Conservation (phyloP, 2,329 filamentous ascomycete species). For the Sporothrix mexicana region DNA sequence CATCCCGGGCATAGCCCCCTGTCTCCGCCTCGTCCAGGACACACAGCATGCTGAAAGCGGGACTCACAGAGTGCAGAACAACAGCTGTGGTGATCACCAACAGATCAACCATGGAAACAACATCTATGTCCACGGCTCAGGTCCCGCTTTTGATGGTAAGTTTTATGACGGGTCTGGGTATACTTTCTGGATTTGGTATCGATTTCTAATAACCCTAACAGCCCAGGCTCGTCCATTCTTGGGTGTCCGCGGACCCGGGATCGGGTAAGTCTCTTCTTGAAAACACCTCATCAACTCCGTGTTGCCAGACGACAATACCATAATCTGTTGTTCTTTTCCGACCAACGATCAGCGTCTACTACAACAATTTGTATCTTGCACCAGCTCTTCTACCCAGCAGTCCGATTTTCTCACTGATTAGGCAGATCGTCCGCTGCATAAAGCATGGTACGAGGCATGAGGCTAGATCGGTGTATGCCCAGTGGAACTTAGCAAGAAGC, state of each 20-base stretch:
- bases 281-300: neutral
- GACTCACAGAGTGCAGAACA: too few species aligned
- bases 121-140: too few species aligned
- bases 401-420: neutral
- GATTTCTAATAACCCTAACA: too few species aligned
- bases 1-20: too few species aligned
- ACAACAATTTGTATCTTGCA: conserved; percentile 30
- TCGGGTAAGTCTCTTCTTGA: neutral
- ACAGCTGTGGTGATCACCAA: too few species aligned
- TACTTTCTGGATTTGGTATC: too few species aligned
- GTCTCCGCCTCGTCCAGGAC: too few species aligned
- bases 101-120: too few species aligned
- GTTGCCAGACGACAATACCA: neutral
- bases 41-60: too few species aligned
- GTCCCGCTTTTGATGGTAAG: too few species aligned
- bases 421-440: neutral
- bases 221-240: neutral
- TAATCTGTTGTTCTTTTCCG: conserved; percentile 32
- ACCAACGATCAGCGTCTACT: neutral
- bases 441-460: neutral
- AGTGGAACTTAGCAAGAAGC: conserved; percentile 4
- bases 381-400: conserved; percentile 27
- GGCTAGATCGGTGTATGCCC: neutral
- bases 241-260: conserved; percentile 11
- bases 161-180: too few species aligned